Evolutionary conservation across 1,284 basidiomycete species (phyloP).

Genomic region (Papiliotrema terrestris): DNA sequence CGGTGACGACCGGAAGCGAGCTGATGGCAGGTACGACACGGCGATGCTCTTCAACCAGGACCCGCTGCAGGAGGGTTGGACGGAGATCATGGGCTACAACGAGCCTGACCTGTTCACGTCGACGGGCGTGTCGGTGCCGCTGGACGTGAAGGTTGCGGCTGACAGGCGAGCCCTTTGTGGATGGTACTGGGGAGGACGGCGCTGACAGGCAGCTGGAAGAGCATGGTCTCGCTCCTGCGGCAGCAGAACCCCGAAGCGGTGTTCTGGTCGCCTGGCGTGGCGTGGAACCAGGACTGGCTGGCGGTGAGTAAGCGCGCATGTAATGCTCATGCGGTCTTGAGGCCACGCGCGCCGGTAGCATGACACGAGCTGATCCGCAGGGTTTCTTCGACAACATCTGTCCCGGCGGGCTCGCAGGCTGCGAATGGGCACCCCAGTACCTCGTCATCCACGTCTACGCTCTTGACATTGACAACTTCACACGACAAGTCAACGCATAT

Average conservation of each 20-base stretch:
- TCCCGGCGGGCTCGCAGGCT: constrained; percentile 13
- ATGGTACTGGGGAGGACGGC: neutral
- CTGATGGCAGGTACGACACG: constrained; percentile 12
- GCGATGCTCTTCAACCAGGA: constrained; percentile 10
- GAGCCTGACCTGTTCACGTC: constrained; percentile 17
- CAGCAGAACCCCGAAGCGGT: constrained; percentile 14
- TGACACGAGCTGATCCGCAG: neutral
- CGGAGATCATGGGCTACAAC: constrained; percentile 27
- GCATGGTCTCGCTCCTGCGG: constrained; percentile 9
- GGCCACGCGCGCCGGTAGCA: neutral
- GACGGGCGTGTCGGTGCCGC: constrained; percentile 3
- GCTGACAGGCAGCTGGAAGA: constrained; percentile 18
- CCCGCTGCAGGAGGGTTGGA: constrained; percentile 18
- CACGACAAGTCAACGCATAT: constrained; percentile 8
- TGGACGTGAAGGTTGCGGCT: constrained; percentile 1
- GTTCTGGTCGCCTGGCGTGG: constrained; percentile 20
- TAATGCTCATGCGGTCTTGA: too few relatives aligned
- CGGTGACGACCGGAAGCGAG: neutral
- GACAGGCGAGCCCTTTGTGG: constrained; percentile 4
- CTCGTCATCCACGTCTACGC: constrained; percentile 24
- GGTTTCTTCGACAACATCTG: constrained; percentile 24
- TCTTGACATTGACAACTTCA: constrained; percentile 10
- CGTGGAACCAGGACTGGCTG: constrained; percentile 20
- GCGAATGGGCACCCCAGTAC: constrained; percentile 19
- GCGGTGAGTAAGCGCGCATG: constrained; percentile 7